Percentiles rank a stretch among this genome's conserved stretches.
Evolutionary conservation across 129 eudicot species (phyloP).

Genomic region (Ambrosia trifida): DNA sequence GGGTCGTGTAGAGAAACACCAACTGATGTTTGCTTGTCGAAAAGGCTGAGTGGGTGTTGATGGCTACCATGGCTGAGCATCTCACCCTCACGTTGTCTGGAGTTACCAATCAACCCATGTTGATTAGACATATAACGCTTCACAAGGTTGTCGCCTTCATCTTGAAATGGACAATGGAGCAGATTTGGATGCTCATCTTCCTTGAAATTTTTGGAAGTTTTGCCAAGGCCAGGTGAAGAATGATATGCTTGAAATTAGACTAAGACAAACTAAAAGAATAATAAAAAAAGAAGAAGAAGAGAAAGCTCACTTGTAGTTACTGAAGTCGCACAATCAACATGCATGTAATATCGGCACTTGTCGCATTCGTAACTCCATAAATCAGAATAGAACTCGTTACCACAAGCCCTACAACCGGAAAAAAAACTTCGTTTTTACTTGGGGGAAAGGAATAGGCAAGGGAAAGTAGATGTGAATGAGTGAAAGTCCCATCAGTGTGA

Average conservation of each 20-base stretch:
- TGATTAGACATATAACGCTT: constrained; percentile 7
- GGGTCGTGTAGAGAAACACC: constrained; percentile 3
- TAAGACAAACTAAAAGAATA: neutral
- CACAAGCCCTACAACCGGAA: neutral
- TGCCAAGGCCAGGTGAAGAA: neutral
- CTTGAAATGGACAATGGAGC: neutral
- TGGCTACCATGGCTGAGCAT: neutral
- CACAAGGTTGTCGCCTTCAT: constrained; percentile 15
- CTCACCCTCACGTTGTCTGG: neutral
- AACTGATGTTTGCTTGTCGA: constrained; percentile 8
- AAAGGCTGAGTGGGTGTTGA: constrained; percentile 16
- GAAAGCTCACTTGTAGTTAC: neutral
- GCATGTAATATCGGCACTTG: neutral
- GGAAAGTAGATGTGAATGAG: constrained; percentile 3
- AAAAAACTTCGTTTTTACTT: no score
- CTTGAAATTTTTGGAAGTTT: neutral
- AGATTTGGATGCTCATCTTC: neutral
- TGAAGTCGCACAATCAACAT: constrained; percentile 6
- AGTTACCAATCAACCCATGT: neutral
- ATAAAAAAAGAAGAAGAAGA: neutral
- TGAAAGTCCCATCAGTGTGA: neutral
- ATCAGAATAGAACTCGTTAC: neutral
- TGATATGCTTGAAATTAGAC: neutral
- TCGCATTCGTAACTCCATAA: constrained; percentile 19
- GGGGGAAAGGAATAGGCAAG: constrained; percentile 7